A percentile compares a stretch with the other conserved stretches of the same genome.
These are phyloP conservation scores for Naganishia antarctica DNA, from an alignment of 768 basidiomycete genomes.

Conservation along the genomic window DNA sequence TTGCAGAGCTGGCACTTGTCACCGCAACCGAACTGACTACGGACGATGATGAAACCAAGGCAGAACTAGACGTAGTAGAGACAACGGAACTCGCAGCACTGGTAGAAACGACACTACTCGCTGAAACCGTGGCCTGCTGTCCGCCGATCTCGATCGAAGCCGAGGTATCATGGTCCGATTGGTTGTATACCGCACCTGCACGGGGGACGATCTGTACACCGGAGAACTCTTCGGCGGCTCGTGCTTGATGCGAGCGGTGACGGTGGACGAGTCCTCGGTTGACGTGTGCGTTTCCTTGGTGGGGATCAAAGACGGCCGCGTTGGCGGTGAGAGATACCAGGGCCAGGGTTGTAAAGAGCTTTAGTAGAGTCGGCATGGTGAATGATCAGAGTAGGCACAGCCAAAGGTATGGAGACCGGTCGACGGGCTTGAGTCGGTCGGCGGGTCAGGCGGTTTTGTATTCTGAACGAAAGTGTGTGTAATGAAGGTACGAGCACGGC, in stretches of 20 bases:
- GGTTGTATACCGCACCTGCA: constrained; percentile 21
- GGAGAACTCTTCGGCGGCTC: background rate
- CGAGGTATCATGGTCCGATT: constrained; percentile 11
- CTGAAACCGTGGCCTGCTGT: background rate
- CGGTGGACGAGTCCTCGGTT: constrained; percentile 15
- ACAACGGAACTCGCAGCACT: no score
- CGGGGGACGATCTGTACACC: background rate
- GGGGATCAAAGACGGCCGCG: constrained; percentile 1
- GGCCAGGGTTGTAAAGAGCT: background rate
- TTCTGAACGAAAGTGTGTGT: background rate
- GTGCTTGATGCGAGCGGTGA: background rate
- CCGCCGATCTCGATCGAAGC: constrained; percentile 9
- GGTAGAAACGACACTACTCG: no score
- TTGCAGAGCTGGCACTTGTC: background rate
- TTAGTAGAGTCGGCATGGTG: background rate
- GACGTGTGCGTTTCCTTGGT: constrained; percentile 3
- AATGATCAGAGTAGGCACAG: background rate
- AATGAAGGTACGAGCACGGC: background rate
- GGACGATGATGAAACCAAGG: background rate
- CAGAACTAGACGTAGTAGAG: background rate
- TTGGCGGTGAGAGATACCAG: background rate
- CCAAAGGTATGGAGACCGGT: no score
- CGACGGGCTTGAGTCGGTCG: no score
- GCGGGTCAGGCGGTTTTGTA: no score
- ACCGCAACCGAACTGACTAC: background rate